A percentile compares a stretch with the other conserved stretches of the same genome.
phyloP scores from a whole-genome alignment of 768 basidiomycete species.

The Psilocybe subaeruginosa region DNA sequence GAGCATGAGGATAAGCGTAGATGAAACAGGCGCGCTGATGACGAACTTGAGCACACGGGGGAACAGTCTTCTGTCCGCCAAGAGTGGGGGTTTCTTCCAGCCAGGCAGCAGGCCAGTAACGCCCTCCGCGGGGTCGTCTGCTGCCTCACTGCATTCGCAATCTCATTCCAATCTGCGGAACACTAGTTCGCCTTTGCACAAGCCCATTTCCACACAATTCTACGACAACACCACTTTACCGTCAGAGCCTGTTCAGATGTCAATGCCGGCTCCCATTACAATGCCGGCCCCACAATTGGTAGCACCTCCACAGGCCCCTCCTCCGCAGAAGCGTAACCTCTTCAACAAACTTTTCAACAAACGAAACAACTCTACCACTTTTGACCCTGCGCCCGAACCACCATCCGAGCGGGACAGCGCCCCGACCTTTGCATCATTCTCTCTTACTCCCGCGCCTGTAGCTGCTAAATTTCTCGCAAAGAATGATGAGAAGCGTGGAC shows the following conservation, averaged over 20 bases:
- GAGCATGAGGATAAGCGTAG: slow-evolving; percentile 33
- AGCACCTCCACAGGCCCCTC: slow-evolving; percentile 23
- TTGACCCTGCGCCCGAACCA: not conserved
- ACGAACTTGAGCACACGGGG: slow-evolving; percentile 10
- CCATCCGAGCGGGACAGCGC: not conserved
- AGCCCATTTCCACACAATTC: not conserved
- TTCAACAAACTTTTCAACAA: slow-evolving; percentile 77
- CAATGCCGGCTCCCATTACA: slow-evolving; percentile 2
- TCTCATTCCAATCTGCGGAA: slow-evolving; percentile 15
- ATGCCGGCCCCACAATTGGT: slow-evolving; percentile 19
- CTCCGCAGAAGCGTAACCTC: slow-evolving; percentile 56
- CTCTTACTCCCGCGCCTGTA: slow-evolving; percentile 21
- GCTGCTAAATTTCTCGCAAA: slow-evolving; percentile 13
- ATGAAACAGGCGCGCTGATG: slow-evolving; percentile 29
- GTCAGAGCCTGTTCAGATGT: not conserved
- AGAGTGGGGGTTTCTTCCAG: slow-evolving; percentile 19
- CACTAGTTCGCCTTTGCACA: not conserved
- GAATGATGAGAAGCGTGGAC: slow-evolving; percentile 4
- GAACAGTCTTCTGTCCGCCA: slow-evolving; percentile 11
- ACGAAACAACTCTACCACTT: slow-evolving; percentile 28
- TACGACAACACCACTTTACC: not conserved
- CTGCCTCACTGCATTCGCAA: slow-evolving; percentile 28
- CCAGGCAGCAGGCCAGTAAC: slow-evolving; percentile 21
- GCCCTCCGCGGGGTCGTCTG: slow-evolving; percentile 30
- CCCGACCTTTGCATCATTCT: slow-evolving; percentile 19